Conservation (phyloP, 73 alveolate genomes). For the Paramecium sexaurelia region DNA sequence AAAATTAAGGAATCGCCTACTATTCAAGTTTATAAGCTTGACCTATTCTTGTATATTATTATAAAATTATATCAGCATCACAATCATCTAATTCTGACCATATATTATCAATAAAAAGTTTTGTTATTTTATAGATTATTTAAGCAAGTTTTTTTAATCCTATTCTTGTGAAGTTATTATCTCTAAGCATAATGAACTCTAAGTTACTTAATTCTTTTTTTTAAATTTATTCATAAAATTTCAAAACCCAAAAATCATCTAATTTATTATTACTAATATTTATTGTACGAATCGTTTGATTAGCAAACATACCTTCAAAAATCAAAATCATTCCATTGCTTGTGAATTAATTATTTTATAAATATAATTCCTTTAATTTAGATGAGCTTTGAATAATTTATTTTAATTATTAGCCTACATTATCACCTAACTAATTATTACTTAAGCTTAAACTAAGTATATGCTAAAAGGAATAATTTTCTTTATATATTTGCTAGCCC, state of each 20-base stretch:
- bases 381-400: background rate
- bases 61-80: constrained; percentile 6
- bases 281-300: background rate
- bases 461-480: background rate
- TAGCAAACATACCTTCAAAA: constrained; percentile 27
- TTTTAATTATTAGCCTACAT: background rate
- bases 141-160: constrained; percentile 5
- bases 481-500: background rate
- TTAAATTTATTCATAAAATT: background rate
- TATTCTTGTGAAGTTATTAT: background rate
- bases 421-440: background rate
- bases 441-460: background rate
- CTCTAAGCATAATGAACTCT: constrained; percentile 21
- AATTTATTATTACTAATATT: background rate
- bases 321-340: constrained; percentile 16
- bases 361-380: background rate
- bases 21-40: background rate
- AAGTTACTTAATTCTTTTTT: constrained; percentile 17
- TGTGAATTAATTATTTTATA: background rate
- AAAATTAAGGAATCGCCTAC: constrained; percentile 5
- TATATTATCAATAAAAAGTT: constrained; percentile 7
- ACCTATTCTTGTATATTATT: constrained; percentile 32
- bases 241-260: background rate
- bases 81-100: constrained; percentile 49
- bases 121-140: background rate